phyloP scores from a whole-genome alignment of 78 protist genomes.

The Blattamonas nauphoetae region DNA sequence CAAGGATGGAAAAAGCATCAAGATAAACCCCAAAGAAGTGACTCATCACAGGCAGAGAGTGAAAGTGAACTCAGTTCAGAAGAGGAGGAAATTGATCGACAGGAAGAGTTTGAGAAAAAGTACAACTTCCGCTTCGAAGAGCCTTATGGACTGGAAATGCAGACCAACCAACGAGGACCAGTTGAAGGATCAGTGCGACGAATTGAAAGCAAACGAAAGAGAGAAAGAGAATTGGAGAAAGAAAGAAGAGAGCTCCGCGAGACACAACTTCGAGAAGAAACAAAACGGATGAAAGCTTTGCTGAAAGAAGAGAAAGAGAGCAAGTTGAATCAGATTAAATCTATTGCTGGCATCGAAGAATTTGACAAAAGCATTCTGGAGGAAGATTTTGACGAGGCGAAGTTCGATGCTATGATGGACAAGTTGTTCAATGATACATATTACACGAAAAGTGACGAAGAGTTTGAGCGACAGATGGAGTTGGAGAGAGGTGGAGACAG shows the following conservation, averaged over 20 bases:
- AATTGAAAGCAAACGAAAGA: background rate
- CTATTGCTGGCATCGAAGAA: background rate
- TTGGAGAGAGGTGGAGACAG: background rate
- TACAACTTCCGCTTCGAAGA: slow-evolving; percentile 43
- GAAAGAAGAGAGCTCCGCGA: background rate
- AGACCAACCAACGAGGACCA: background rate
- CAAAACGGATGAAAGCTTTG: background rate
- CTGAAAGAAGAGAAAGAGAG: background rate
- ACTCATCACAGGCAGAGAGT: background rate
- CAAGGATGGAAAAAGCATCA: background rate
- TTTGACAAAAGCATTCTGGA: background rate
- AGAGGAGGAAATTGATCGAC: background rate
- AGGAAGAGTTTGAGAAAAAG: slow-evolving; percentile 18
- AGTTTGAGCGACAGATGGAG: background rate
- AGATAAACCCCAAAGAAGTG: background rate
- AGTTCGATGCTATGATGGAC: slow-evolving; percentile 5
- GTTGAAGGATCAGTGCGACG: background rate
- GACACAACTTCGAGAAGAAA: background rate
- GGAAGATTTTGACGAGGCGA: background rate
- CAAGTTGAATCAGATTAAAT: background rate
- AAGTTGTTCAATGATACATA: background rate
- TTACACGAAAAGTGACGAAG: background rate
- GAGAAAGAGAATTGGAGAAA: background rate
- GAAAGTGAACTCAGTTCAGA: background rate
- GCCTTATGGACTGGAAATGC: background rate